These are phyloP conservation scores for Chlamydomonas reinhardtii DNA, from an alignment of 163 green algal genomes.

Conservation along the genomic window DNA sequence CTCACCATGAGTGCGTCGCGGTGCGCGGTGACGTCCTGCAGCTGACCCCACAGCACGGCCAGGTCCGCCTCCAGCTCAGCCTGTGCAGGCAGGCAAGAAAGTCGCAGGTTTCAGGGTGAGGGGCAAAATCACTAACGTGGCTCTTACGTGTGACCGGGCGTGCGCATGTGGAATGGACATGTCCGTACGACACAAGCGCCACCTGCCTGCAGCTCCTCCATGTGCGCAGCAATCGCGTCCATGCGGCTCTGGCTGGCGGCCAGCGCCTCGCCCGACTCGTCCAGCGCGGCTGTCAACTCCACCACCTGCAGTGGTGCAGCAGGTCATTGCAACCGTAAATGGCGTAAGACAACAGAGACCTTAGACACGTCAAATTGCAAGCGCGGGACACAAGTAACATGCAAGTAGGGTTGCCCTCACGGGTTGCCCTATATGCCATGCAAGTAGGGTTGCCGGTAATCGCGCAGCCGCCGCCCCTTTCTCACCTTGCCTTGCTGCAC, in stretches of 20 bases:
- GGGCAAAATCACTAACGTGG: background rate
- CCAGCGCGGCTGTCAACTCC: constrained; percentile 3
- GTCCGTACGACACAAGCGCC: too few species aligned
- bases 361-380: too few species aligned
- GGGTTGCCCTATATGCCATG: too few species aligned
- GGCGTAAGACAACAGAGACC: too few species aligned
- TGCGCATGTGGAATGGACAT: too few species aligned
- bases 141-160: too few species aligned
- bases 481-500: constrained; percentile 14
- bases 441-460: too few species aligned
- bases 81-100: background rate
- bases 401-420: too few species aligned
- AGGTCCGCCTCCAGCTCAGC: constrained; percentile 6
- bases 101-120: too few species aligned
- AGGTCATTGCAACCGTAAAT: too few species aligned
- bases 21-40: constrained; percentile 2
- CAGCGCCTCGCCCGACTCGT: background rate
- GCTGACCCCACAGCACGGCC: background rate
- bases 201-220: constrained; percentile 8
- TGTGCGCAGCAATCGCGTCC: background rate
- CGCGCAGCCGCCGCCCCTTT: too few species aligned
- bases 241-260: constrained; percentile 1
- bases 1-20: constrained; percentile 2
- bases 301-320: background rate
- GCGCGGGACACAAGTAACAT: too few species aligned